Base-by-base conservation (phyloP, 1,139 yeast species). In the Pneumocystis canis region DNA sequence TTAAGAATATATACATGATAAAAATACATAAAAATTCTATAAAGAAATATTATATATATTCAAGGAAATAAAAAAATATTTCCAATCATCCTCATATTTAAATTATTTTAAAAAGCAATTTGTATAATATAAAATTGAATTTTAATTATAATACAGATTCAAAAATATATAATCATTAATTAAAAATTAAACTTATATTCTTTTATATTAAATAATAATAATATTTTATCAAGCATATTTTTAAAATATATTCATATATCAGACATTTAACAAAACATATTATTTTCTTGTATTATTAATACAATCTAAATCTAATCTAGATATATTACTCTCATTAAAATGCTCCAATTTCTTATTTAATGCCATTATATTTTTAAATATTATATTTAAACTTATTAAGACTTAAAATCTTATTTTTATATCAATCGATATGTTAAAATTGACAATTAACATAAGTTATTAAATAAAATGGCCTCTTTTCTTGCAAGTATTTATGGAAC, bases 401-500 rank as follows among this genome's bases (percentile, higher is more conserved):
- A n/a, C n/a, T n/a, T n/a, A n/a, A n/a, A n/a, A n/a, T n/a, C n/a
- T n/a, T n/a, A n/a, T n/a, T n/a, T n/a, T n/a, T n/a, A n/a, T n/a
- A n/a, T n/a, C n/a, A n/a, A n/a, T n/a, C n/a, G n/a, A n/a, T 35
- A 33, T 33, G 16, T 35, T n/a, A 35, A 14, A 56, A 5, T 14
- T 7, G 37, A 16, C 37, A 33, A 32, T n/a, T n/a, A 30, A 25
- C 37, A n/a, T 16, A 32, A 9, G 3, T 39, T n/a, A 33, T 33
- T 9, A 16, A 47, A 25, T 30, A n/a, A 60, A 47, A 73, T 74
- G 76, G 76, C 77, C 20, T 69, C 69, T 53, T 71, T 73, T 66
- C 66, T 74, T 64, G 77, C 77, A 2, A 71, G 74, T 33, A 74
- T 73, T 62, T 74, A 74, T 68, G 78, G 78, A n/a, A 75, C 78